phyloP scores from a whole-genome alignment of 169 alveolate genomes.

The Theileria parva region DNA sequence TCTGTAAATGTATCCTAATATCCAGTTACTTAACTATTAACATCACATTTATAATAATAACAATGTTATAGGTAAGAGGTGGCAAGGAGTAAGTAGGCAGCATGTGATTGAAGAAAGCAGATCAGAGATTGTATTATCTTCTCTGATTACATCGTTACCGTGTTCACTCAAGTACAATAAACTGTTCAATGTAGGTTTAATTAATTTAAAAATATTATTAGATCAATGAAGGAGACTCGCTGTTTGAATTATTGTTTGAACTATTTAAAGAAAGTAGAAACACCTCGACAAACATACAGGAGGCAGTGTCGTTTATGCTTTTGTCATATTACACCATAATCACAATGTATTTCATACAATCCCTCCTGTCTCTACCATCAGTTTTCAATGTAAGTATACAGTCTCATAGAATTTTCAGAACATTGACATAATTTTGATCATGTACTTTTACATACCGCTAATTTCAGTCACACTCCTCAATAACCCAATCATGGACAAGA shows the following conservation, averaged over 20 bases:
- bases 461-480: conserved; percentile 42
- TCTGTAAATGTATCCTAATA: conserved; percentile 24
- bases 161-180: conserved; percentile 53
- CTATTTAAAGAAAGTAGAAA: conserved; percentile 52
- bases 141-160: conserved; percentile 62
- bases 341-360: conserved; percentile 44
- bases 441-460: conserved; percentile 50
- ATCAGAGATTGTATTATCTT: conserved; percentile 56
- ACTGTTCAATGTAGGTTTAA: conserved; percentile 40
- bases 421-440: conserved; percentile 32
- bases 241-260: conserved; percentile 65
- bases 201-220: neutral
- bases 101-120: conserved; percentile 53
- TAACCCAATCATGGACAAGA: conserved; percentile 44
- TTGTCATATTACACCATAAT: conserved; percentile 44
- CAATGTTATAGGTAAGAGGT: conserved; percentile 39
- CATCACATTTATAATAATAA: neutral
- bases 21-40: neutral
- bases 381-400: conserved; percentile 1
- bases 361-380: conserved; percentile 19
- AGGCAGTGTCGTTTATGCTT: conserved; percentile 47
- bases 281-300: conserved; percentile 59
- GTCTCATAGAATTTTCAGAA: neutral
- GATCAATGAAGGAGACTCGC: conserved; percentile 47
- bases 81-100: conserved; percentile 60